Base-by-base conservation (phyloP, 148 eudicot genomes). In the Nepenthes gracilis region DNA sequence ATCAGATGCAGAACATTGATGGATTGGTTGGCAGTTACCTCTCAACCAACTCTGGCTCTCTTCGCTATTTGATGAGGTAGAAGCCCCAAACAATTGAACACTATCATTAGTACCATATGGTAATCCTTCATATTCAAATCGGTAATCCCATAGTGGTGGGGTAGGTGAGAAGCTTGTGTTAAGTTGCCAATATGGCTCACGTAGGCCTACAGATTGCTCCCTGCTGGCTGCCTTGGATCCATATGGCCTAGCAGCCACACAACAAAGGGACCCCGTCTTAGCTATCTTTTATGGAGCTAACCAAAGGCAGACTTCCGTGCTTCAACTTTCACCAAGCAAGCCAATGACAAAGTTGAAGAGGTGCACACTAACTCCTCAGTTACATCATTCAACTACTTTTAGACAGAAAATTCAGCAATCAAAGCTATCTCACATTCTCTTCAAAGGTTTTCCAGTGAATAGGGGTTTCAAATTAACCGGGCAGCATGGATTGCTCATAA, bases 221-320 rank as follows among this genome's bases (percentile, higher is more conserved):
- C 87, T 72, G 68, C 91, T 84, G 55, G 94, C 57, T 57, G 83
- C 82, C 79, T 68, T 88, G 9, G 98, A 82, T 34, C 83, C 90
- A 88, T 92, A 95, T 80, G 98, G 98, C 96, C 98, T 92, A 34
- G 98, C 95, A 82, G 98, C 96, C 94, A 92, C 98, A 73, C 98
- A 92, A 86, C 98, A 92, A 59, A 92, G 88, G 57, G 98, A 88
- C 79, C 98, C 98, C 96, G 96, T 92, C 66, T 92, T 86, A 84
- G 86, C 86, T 82, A 88, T 84, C 37, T 78, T 80, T 79, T 71
- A 66, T 56, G 62, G 54, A 65, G 73, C 80, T 67, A 78, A 64
- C 66, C n/a, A 66, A 72, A 55, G 54, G 34, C 23, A 68, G 23
- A 4, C 43, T 71, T 40, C 45, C 47, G 59, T 9, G 70, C 80